Percentiles rank a stretch among this genome's conserved stretches.
Conservation (phyloP, 352 stramenopile genomes). For the Phytophthora ohioensis region DNA sequence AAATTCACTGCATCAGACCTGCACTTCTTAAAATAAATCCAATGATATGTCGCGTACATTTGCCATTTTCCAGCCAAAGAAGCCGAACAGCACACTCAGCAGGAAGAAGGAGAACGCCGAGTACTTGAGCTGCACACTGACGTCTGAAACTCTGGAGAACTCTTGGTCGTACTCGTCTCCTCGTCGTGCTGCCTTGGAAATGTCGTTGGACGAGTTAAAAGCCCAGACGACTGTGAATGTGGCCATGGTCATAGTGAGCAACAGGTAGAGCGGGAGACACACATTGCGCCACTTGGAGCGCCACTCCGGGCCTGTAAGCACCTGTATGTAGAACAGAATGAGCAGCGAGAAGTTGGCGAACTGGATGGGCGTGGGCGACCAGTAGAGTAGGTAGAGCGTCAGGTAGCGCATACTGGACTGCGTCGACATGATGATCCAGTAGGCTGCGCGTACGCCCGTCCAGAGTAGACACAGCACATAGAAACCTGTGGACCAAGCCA, state of each 20-base stretch:
- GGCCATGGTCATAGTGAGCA: constrained; percentile 84
- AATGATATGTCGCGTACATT: constrained; percentile 50
- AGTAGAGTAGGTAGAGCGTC: constrained; percentile 89
- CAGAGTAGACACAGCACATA: constrained; percentile 83
- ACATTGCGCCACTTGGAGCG: constrained; percentile 76
- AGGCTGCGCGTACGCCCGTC: constrained; percentile 81
- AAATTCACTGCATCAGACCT: not conserved
- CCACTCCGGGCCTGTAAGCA: constrained; percentile 83
- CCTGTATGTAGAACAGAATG: constrained; percentile 91
- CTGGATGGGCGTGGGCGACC: constrained; percentile 87
- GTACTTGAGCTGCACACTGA: constrained; percentile 86
- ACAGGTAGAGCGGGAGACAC: constrained; percentile 85
- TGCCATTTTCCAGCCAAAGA: constrained; percentile 90
- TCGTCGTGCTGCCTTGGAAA: constrained; percentile 66
- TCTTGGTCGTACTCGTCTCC: constrained; percentile 88
- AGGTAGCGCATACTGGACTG: constrained; percentile 81
- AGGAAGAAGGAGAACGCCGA: constrained; percentile 85
- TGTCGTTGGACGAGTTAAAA: constrained; percentile 87
- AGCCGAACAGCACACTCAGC: constrained; percentile 81
- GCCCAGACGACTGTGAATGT: constrained; percentile 89
- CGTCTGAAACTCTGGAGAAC: constrained; percentile 80
- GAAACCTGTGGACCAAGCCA: constrained; percentile 88
- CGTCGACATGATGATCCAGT: constrained; percentile 87
- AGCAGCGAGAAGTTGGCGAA: constrained; percentile 91
- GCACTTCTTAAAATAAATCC: not conserved